phyloP scores from a whole-genome alignment of 208 protist genomes.

The Acanthamoeba polyphaga region DNA sequence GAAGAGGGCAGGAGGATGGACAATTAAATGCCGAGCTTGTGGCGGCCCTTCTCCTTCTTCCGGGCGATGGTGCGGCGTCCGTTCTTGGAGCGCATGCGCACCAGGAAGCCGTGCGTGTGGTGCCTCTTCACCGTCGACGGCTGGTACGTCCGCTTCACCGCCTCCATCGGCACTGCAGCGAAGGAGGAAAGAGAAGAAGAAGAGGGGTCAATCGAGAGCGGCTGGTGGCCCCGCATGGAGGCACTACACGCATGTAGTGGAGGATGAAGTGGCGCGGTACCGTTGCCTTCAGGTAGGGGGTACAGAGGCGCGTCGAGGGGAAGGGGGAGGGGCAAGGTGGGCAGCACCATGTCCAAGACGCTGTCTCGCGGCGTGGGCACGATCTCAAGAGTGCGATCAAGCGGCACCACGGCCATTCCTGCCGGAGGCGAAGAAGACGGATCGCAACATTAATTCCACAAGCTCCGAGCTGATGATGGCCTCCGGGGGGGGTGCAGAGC shows the following conservation, averaged over 20 bases:
- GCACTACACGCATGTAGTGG: not conserved
- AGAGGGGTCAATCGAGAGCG: not conserved
- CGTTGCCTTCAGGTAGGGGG: not conserved
- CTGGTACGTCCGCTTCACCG: slow-evolving; percentile 64
- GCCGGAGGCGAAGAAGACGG: not conserved
- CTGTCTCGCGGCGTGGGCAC: not conserved
- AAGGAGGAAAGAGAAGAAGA: not conserved
- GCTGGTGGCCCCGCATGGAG: no score
- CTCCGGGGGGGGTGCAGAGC: no score
- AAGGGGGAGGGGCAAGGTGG: slow-evolving; percentile 12
- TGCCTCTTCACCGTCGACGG: not conserved
- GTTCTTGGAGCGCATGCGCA: slow-evolving; percentile 13
- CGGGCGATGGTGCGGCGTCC: slow-evolving; percentile 23
- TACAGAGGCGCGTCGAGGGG: not conserved
- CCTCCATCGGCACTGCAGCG: slow-evolving; percentile 6
- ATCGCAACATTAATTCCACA: not conserved
- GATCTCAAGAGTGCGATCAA: slow-evolving; percentile 3
- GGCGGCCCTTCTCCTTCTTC: slow-evolving; percentile 28
- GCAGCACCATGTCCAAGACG: not conserved
- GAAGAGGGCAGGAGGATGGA: not conserved
- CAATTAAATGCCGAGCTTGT: slow-evolving; percentile 10
- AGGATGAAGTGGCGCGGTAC: not conserved
- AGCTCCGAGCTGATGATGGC: not conserved
- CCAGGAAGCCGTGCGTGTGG: slow-evolving; percentile 42
- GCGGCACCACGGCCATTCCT: slow-evolving; percentile 7